Conservation (phyloP, 441 rosid species). For the Jatropha podagrica region DNA sequence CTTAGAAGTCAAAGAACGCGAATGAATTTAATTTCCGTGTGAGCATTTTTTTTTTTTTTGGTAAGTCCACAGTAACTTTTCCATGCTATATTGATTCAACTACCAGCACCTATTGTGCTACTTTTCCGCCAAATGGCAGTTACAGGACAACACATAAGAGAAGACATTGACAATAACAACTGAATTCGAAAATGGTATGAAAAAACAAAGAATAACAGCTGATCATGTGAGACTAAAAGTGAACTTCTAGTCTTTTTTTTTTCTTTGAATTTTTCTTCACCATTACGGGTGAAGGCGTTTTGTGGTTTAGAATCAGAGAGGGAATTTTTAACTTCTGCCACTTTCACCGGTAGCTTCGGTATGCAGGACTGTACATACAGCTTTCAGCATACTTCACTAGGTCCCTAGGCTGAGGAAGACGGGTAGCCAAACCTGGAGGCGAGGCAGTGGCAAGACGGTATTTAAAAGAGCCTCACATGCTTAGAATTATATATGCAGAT, state of each 20-base stretch:
- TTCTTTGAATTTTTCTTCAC: too few species aligned
- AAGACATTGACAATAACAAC: background rate
- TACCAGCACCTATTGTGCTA: slow-evolving; percentile 22
- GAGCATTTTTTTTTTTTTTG: slow-evolving; percentile 3
- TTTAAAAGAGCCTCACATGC: background rate
- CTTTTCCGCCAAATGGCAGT: slow-evolving; percentile 14
- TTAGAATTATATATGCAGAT: background rate
- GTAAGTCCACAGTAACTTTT: background rate
- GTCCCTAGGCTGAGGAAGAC: slow-evolving; percentile 72
- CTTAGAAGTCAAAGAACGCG: background rate
- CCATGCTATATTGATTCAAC: slow-evolving; percentile 15
- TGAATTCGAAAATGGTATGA: background rate
- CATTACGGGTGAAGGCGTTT: background rate
- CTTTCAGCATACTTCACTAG: slow-evolving; percentile 76
- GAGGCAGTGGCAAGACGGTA: slow-evolving; percentile 12
- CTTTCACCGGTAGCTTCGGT: slow-evolving; percentile 67
- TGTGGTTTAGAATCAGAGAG: background rate
- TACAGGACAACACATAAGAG: slow-evolving; percentile 5
- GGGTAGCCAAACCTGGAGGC: slow-evolving; percentile 73
- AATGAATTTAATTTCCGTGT: slow-evolving; percentile 11
- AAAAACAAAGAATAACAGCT: background rate
- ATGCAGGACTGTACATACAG: slow-evolving; percentile 84
- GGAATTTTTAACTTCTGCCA: background rate
- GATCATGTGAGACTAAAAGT: background rate
- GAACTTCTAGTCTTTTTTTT: background rate